These are phyloP conservation scores for Chaetomidium leptoderma DNA, from an alignment of 495 filamentous ascomycete genomes.

Conservation along the genomic window DNA sequence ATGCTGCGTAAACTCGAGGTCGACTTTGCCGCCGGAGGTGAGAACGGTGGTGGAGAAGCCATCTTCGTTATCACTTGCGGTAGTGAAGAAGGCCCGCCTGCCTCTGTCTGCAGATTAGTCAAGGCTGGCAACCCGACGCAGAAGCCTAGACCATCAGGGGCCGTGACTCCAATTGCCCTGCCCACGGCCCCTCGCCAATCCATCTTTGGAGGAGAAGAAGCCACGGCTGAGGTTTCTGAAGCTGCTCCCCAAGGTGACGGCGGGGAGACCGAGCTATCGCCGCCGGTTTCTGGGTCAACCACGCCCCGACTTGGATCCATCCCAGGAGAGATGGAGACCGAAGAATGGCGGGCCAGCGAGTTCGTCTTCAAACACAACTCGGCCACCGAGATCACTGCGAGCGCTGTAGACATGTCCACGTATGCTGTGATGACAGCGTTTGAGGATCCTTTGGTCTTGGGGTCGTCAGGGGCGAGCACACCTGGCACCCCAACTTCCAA, in stretches of 20 bases:
- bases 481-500: slow-evolving; percentile 28
- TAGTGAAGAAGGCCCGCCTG: slow-evolving; percentile 48
- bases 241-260: not conserved
- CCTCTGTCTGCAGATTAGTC: slow-evolving; percentile 33
- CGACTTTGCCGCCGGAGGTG: slow-evolving; percentile 82
- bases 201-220: slow-evolving; percentile 22
- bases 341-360: slow-evolving; percentile 39
- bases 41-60: slow-evolving; percentile 64
- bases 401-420: slow-evolving; percentile 69
- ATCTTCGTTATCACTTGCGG: slow-evolving; percentile 72
- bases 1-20: slow-evolving; percentile 84
- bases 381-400: slow-evolving; percentile 56
- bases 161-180: slow-evolving; percentile 14
- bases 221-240: not conserved
- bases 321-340: slow-evolving; percentile 2
- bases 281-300: not conserved
- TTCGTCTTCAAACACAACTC: slow-evolving; percentile 32
- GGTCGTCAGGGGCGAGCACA: slow-evolving; percentile 16
- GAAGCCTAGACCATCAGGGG: slow-evolving; percentile 6
- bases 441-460: slow-evolving; percentile 64
- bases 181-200: slow-evolving; percentile 8
- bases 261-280: not conserved
- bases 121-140: slow-evolving; percentile 13
- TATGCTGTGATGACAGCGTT: slow-evolving; percentile 63
- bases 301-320: slow-evolving; percentile 8